Conservation (phyloP, 2,329 filamentous ascomycete genomes). For the Hymenoscyphus repandus region DNA sequence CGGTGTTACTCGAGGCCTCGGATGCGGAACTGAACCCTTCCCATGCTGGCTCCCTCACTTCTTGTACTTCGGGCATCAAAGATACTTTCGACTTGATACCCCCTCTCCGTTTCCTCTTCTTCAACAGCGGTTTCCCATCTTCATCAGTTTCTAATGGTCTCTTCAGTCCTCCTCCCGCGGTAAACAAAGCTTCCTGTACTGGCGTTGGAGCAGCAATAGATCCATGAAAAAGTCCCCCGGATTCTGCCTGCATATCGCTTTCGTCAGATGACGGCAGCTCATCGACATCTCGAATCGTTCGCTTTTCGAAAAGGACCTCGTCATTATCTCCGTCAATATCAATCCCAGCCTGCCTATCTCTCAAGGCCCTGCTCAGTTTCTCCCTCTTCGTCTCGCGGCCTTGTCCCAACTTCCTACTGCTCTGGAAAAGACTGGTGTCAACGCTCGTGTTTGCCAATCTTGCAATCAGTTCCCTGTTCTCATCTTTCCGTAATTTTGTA, state of each 20-base stretch:
- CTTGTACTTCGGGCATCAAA: conserved; percentile 39
- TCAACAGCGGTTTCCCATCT: conserved; percentile 70
- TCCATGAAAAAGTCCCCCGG: conserved; percentile 11
- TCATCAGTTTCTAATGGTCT: conserved; percentile 76
- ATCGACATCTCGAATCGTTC: conserved; percentile 28
- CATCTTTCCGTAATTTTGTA: conserved; percentile 89
- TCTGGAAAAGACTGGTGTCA: conserved; percentile 76
- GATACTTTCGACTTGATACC: conserved; percentile 52
- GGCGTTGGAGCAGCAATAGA: conserved; percentile 7
- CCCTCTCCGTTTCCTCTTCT: conserved; percentile 72
- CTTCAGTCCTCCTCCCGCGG: conserved; percentile 75
- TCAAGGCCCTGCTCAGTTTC: conserved; percentile 56
- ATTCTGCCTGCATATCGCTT: conserved; percentile 12
- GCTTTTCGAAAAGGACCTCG: conserved; percentile 47
- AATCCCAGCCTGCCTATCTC: conserved; percentile 59
- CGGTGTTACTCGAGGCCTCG: conserved; percentile 33
- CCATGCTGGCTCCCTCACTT: conserved; percentile 51
- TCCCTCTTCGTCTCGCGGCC: conserved; percentile 67
- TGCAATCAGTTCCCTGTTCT: conserved; percentile 77
- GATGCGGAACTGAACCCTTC: conserved; percentile 53
- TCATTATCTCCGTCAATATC: conserved; percentile 38
- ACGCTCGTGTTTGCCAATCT: conserved; percentile 75
- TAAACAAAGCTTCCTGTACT: conserved; percentile 8
- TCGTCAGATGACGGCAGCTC: conserved; percentile 30
- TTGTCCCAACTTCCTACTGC: conserved; percentile 71